phyloP scores from a whole-genome alignment of 2,329 filamentous ascomycete genomes.

The Botryotinia calthae region DNA sequence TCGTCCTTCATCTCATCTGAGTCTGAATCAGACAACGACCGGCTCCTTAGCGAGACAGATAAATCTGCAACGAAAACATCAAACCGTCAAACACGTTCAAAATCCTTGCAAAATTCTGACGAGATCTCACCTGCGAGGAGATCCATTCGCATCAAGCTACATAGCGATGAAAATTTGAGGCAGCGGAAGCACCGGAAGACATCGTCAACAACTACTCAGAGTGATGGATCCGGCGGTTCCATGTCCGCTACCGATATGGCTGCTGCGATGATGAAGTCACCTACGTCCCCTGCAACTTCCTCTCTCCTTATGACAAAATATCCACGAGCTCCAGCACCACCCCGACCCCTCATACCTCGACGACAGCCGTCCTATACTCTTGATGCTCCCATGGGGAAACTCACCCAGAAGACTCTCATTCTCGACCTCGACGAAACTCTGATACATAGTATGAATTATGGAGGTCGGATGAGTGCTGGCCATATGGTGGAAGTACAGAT shows the following conservation, averaged over 20 bases:
- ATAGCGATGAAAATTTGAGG: slow-evolving; percentile 72
- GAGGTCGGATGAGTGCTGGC: slow-evolving; percentile 89
- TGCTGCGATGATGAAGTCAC: slow-evolving; percentile 83
- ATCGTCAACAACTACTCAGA: slow-evolving; percentile 47
- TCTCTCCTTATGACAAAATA: slow-evolving; percentile 75
- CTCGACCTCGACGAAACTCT: slow-evolving; percentile 95
- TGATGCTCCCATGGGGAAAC: slow-evolving; percentile 49
- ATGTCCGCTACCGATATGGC: slow-evolving; percentile 50
- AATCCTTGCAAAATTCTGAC: slow-evolving; percentile 57
- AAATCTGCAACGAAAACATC: slow-evolving; percentile 24
- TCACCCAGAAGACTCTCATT: slow-evolving; percentile 87
- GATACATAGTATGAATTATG: slow-evolving; percentile 97
- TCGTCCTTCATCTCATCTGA: slow-evolving; percentile 65
- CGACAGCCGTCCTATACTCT: slow-evolving; percentile 83
- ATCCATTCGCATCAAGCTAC: slow-evolving; percentile 87
- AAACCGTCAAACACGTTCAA: slow-evolving; percentile 59
- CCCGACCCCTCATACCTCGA: slow-evolving; percentile 82
- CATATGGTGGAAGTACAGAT: slow-evolving; percentile 99
- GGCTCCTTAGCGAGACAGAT: slow-evolving; percentile 29
- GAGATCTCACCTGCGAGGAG: slow-evolving; percentile 67
- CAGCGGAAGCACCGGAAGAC: slow-evolving; percentile 69
- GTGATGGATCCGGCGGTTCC: slow-evolving; percentile 39
- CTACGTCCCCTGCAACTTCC: slow-evolving; percentile 71
- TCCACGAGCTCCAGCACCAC: slow-evolving; percentile 83
- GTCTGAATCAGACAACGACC: slow-evolving; percentile 59